phyloP scores from a whole-genome alignment of 352 stramenopile species.

The Phytophthora crassamura region DNA sequence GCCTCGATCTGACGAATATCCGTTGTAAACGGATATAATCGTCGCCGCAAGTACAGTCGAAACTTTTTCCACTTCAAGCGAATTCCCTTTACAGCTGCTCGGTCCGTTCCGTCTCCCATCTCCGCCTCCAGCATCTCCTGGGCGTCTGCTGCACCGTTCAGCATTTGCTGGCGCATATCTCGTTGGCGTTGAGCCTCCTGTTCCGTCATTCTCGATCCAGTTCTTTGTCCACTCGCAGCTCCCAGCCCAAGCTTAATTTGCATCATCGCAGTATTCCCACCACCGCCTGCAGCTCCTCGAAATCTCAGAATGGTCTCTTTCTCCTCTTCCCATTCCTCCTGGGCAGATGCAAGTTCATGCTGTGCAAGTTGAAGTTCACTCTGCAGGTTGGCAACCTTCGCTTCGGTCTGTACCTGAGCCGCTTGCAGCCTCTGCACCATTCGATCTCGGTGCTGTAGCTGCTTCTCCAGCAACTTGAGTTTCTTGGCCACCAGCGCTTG shows the following conservation, averaged over 20 bases:
- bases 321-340: constrained; percentile 77
- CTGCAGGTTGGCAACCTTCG: constrained; percentile 42
- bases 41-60: constrained; percentile 32
- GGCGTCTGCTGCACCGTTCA: constrained; percentile 59
- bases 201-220: constrained; percentile 34
- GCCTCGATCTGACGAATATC: constrained; percentile 82
- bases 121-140: constrained; percentile 65
- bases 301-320: constrained; percentile 54
- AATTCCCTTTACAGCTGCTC: constrained; percentile 20
- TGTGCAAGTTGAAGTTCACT: constrained; percentile 44
- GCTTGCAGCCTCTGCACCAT: constrained; percentile 45
- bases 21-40: constrained; percentile 58
- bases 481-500: constrained; percentile 60
- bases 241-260: constrained; percentile 35
- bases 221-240: background rate
- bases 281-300: constrained; percentile 27
- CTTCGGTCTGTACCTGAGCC: constrained; percentile 29
- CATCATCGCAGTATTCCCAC: constrained; percentile 28
- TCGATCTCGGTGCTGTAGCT: constrained; percentile 47
- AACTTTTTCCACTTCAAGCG: constrained; percentile 46
- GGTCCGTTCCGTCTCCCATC: constrained; percentile 19
- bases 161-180: constrained; percentile 61
- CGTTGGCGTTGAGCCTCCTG: constrained; percentile 48
- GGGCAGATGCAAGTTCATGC: constrained; percentile 52
- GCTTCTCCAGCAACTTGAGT: constrained; percentile 57